Evolutionary conservation across 345 rosid species (phyloP).

Genomic region (Balakata baccata): DNA sequence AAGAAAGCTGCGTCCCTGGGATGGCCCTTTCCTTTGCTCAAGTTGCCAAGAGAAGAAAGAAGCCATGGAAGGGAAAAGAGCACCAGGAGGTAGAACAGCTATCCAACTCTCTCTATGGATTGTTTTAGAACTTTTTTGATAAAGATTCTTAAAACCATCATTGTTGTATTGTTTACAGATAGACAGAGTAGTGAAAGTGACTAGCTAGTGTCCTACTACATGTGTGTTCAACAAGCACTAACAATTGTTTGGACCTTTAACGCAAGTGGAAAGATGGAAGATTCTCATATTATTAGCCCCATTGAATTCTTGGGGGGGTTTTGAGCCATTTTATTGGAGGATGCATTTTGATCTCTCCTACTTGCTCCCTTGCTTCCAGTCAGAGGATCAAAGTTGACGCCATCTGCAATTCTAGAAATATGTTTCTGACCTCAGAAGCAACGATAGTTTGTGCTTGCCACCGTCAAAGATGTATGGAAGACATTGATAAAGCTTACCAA

Average conservation of each 20-base stretch:
- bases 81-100: constrained; percentile 57
- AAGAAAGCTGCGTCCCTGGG: constrained; percentile 85
- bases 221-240: constrained; percentile 25
- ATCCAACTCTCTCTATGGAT: background rate
- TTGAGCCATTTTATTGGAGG: constrained; percentile 31
- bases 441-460: constrained; percentile 25
- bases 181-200: constrained; percentile 87
- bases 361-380: constrained; percentile 19
- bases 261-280: constrained; percentile 35
- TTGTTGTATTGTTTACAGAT: constrained; percentile 44
- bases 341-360: constrained; percentile 19
- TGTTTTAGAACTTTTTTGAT: background rate
- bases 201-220: constrained; percentile 41
- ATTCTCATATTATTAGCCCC: constrained; percentile 25
- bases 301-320: constrained; percentile 31
- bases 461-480: constrained; percentile 23
- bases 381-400: constrained; percentile 26
- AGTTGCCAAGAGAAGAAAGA: constrained; percentile 98
- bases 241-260: constrained; percentile 38
- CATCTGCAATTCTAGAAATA: constrained; percentile 18
- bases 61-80: constrained; percentile 96
- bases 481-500: constrained; percentile 21
- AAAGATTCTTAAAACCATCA: constrained; percentile 15
- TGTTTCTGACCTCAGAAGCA: constrained; percentile 30
- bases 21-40: constrained; percentile 96